A percentile compares a stretch with the other conserved stretches of the same genome.
Evolutionary conservation across 2,329 filamentous ascomycete genomes (phyloP).

Genomic region (Aureobasidium sp.): DNA sequence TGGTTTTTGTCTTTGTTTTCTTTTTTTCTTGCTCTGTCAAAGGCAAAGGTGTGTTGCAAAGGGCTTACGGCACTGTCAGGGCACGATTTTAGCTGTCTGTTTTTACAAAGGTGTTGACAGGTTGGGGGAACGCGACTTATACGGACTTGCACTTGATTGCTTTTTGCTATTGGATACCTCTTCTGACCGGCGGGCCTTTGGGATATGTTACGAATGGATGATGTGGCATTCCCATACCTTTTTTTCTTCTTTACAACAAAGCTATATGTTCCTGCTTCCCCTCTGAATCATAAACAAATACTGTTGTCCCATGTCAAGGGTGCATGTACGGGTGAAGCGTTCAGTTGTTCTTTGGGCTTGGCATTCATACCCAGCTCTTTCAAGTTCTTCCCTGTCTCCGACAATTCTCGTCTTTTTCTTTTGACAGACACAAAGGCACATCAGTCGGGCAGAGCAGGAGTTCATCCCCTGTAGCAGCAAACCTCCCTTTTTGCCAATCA

Average conservation of each 20-base stretch:
- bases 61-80: slow-evolving; percentile 6
- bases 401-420: background rate
- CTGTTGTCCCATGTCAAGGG: too few relatives aligned
- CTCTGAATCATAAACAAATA: too few relatives aligned
- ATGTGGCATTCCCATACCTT: background rate
- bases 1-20: background rate
- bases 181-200: background rate
- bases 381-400: background rate
- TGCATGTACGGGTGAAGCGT: background rate
- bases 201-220: background rate
- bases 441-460: background rate
- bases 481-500: background rate
- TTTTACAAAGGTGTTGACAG: slow-evolving; percentile 1
- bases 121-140: background rate
- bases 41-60: background rate
- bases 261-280: background rate
- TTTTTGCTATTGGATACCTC: slow-evolving; percentile 13
- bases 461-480: background rate
- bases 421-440: background rate
- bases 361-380: slow-evolving; percentile 2
- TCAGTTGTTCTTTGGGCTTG: background rate
- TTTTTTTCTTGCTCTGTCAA: background rate
- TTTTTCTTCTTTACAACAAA: background rate
- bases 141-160: background rate
- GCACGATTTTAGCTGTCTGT: too few relatives aligned